Evolutionary conservation across 1,284 basidiomycete species (phyloP).

Genomic region (Trichosporon faecale): DNA sequence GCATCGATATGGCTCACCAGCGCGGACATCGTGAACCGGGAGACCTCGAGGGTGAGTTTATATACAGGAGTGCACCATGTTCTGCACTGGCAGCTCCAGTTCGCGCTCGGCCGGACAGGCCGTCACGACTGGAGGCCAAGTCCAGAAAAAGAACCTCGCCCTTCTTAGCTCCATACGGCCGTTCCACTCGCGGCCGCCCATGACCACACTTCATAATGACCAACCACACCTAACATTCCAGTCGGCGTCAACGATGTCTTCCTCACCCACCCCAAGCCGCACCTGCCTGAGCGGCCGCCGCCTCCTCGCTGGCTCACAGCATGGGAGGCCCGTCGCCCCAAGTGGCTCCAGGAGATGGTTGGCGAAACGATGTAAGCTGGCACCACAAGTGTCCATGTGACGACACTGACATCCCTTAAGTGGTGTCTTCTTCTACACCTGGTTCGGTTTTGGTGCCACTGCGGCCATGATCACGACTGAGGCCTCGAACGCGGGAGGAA

Average conservation of each 20-base stretch:
- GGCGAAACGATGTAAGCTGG: conserved; percentile 18
- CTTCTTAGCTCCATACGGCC: not conserved
- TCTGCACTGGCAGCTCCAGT: not conserved
- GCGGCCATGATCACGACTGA: not conserved
- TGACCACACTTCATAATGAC: not conserved
- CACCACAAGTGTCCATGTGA: no score
- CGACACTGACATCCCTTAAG: conserved; percentile 9
- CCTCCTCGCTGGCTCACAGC: conserved; percentile 13
- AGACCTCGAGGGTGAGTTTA: conserved; percentile 20
- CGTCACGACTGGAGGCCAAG: not conserved
- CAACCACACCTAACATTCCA: not conserved
- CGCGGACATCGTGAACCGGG: conserved; percentile 11
- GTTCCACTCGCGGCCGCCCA: not conserved
- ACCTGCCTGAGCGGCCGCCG: conserved; percentile 12
- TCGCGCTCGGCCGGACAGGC: not conserved
- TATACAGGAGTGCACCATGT: not conserved
- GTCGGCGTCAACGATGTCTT: conserved; percentile 24
- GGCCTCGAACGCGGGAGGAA: not conserved
- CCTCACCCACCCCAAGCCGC: conserved; percentile 10
- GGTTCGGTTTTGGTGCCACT: conserved; percentile 20
- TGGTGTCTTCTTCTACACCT: conserved; percentile 21
- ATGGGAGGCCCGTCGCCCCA: conserved; percentile 20
- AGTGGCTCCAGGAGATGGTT: conserved; percentile 18
- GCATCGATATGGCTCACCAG: conserved; percentile 2
- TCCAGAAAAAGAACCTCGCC: not conserved